Evolutionary conservation across 805 yeast species (phyloP), one percentile per base, ranked within the genome.

Genomic region (Starmerella apis): DNA sequence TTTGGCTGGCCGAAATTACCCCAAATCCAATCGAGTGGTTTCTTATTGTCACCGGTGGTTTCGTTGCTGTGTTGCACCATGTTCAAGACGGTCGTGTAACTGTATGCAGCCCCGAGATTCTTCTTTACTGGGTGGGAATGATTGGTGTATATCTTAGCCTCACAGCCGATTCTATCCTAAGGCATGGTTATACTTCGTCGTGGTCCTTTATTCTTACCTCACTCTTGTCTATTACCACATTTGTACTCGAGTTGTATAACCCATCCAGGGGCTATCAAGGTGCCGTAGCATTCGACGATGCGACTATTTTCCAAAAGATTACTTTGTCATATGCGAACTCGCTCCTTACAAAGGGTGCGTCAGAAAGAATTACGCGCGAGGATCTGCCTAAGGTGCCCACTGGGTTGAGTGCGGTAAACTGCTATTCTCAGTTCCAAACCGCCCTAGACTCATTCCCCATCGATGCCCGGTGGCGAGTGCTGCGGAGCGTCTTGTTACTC

Each of bases 81-180:
- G 51, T 55, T n/a, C 59, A 60, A 47, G 63, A 60, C 37, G 63
- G 63, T 36, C 55, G 61, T 8, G 61, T 59, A 1, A 36, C 39
- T 10, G 61, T 60, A 1, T 50, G 55, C 46, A 35, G 52, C 18
- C 33, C 57, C 10, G 61, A 58, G 32, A 27, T 58, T 8, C 53
- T 59, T 10, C 42, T 58, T 11, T 60, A 58, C 52, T 60, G 62
- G 62, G 31, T 47, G 11, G 50, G 48, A 4, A 39, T 52, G 46
- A 30, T 48, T 8, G 43, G 50, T 9, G 50, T 54, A 14, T 48
- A 56, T n/a, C 11, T 37, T 9, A 30, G 55, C 10, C 35, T 44
- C 5, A 57, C 60, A 1, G 19, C 58, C 2, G 56, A 60, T 36
- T 55, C 50, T 7, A 18, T 11, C 7, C 47, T 59, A 25, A n/a